Evolutionary conservation across 345 rosid genomes (phyloP), one percentile per base, ranked within the genome.

Genomic region (Ricinus communis): DNA sequence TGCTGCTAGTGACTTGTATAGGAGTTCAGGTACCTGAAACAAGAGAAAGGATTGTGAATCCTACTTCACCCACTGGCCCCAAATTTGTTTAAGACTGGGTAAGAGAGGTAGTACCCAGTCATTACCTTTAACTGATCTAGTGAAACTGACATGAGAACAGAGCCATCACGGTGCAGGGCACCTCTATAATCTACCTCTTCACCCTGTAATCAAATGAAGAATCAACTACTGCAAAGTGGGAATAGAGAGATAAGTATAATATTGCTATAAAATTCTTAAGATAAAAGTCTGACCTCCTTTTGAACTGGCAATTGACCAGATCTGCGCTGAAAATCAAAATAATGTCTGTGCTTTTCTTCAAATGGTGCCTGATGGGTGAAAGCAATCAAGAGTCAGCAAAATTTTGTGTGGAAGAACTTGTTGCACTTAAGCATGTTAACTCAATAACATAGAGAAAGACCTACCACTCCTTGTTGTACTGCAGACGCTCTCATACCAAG

Each of bases 181-280:
- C 93, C 93, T 82, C 99, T 90, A 76, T 84, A 95, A 81, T 95
- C 99, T 54, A 92, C 97, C 76, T 90, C 96, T 79, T 95, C 97
- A 60, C 93, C 97, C 99, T 92, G 73, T 47, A 74, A 11, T 73
- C 67, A 66, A 68, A 18, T 52, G 33, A 53, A 80, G 36, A 25
- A 69, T 53, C 46, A 79, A 33, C 51, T 67, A 21, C 53, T 61
- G n/a, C 31, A 68, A 71, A 58, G 56, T 25, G n/a, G 15, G 58
- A 60, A 46, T 1, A 58, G 36, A 59, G 14, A 58, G 38, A 43
- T 38, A 27, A 33, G 52, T 13, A 36, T 24, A 31, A 40, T 22
- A 63, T 41, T 6, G 57, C 51, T 14, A 58, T 0, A 25, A 36
- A n/a, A n/a, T 33, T 52, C 14, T n/a, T 0, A 5, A 71, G n/a